These are phyloP conservation scores for Citrus mangshanensis DNA, from an alignment of 345 rosid species.

Conservation along the genomic window DNA sequence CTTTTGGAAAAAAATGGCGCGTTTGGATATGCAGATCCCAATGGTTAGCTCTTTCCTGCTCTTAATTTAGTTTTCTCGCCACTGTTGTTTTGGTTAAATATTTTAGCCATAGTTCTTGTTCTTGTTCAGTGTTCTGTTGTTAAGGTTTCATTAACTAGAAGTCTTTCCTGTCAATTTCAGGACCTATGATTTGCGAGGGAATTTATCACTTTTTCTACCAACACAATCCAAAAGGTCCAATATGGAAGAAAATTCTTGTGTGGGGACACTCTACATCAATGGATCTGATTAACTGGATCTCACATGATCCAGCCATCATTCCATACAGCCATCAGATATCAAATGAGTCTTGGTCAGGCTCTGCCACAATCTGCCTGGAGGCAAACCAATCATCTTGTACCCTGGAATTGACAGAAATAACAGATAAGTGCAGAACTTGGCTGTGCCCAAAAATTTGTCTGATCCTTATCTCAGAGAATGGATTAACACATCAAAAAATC, in stretches of 20 bases:
- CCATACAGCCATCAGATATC: conserved; percentile 31
- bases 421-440: conserved; percentile 60
- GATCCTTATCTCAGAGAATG: conserved; percentile 68
- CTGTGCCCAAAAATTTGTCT: conserved; percentile 49
- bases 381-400: conserved; percentile 60
- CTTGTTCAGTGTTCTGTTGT: too few relatives aligned
- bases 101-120: not conserved
- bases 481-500: conserved; percentile 58
- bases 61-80: not conserved
- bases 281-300: conserved; percentile 66
- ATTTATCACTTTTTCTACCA: conserved; percentile 74
- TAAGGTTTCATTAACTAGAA: too few relatives aligned
- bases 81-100: too few relatives aligned
- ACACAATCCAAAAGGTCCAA: conserved; percentile 64
- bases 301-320: conserved; percentile 38
- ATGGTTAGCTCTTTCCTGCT: conserved; percentile 44
- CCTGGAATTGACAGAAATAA: conserved; percentile 49
- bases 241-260: conserved; percentile 63
- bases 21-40: conserved; percentile 55
- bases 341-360: conserved; percentile 83
- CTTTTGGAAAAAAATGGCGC: conserved; percentile 20
- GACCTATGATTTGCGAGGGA: conserved; percentile 70
- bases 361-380: conserved; percentile 51
- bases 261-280: conserved; percentile 79
- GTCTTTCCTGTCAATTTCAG: conserved; percentile 22